Percentiles rank a stretch among this genome's conserved stretches.
These are phyloP conservation scores for Talaromyces sp. DNA, from an alignment of 2,329 filamentous ascomycete species.

Conservation along the genomic window DNA sequence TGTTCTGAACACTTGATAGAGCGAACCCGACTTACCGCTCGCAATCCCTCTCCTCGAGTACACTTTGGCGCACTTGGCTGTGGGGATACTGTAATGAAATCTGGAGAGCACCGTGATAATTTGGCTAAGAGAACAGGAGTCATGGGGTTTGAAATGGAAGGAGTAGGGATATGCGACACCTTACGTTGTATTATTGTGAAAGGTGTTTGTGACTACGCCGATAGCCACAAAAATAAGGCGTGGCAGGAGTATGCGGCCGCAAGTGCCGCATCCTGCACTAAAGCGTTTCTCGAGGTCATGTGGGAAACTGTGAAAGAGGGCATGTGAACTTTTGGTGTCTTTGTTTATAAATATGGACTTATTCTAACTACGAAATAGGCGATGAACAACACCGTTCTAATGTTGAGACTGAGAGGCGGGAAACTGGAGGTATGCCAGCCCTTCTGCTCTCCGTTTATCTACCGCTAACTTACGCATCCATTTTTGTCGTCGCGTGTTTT, in stretches of 20 bases:
- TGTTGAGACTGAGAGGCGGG: not conserved
- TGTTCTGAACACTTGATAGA: not conserved
- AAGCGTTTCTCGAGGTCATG: conserved; percentile 18
- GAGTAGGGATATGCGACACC: conserved; percentile 13
- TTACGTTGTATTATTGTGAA: conserved; percentile 18
- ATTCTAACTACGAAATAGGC: not conserved
- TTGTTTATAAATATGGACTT: not conserved
- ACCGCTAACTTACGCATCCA: not conserved
- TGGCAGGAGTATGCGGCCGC: conserved; percentile 38
- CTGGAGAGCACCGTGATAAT: conserved; percentile 30
- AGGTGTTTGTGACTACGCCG: conserved; percentile 34
- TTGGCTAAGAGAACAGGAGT: conserved; percentile 20
- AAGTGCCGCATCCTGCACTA: conserved; percentile 30
- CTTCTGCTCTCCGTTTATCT: not conserved
- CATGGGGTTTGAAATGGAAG: conserved; percentile 20
- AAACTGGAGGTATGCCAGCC: not conserved
- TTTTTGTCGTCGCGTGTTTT: not conserved
- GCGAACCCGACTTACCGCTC: not conserved
- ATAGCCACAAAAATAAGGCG: conserved; percentile 32
- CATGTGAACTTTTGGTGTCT: not conserved
- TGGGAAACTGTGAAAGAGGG: not conserved
- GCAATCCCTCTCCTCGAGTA: conserved; percentile 17
- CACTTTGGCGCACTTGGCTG: conserved; percentile 25
- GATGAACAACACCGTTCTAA: not conserved
- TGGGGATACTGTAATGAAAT: conserved; percentile 33